Percentiles rank a stretch among this genome's conserved stretches.
These are phyloP conservation scores for Colletotrichum sp. DNA, from an alignment of 2,329 filamentous ascomycete species.

Conservation along the genomic window DNA sequence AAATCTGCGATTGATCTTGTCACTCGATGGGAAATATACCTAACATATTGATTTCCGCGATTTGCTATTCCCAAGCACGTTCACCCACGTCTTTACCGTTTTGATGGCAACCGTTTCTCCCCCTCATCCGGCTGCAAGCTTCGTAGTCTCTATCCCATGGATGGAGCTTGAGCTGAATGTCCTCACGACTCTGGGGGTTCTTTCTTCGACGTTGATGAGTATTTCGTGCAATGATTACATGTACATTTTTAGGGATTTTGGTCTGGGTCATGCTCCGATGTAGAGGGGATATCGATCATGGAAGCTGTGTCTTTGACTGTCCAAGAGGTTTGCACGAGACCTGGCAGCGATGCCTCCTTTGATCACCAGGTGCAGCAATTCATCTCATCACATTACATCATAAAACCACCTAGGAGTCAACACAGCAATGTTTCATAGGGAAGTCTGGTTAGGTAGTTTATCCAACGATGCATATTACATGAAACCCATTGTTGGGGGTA, in stretches of 20 bases:
- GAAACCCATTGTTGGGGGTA: too few relatives aligned
- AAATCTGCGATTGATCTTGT: background rate
- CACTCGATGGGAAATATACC: background rate
- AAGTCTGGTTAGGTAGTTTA: too few relatives aligned
- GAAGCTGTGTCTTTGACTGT: background rate
- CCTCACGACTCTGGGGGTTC: background rate
- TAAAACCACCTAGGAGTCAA: too few relatives aligned
- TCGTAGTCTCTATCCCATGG: background rate
- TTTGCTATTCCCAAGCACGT: background rate
- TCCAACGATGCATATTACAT: too few relatives aligned
- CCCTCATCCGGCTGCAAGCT: background rate
- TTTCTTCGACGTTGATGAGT: background rate
- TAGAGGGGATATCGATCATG: background rate
- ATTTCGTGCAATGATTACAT: background rate
- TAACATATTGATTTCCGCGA: background rate
- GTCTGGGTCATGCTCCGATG: background rate
- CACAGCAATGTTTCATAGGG: background rate
- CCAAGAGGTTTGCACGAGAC: background rate
- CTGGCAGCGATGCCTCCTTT: background rate
- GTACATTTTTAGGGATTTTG: background rate
- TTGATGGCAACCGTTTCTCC: background rate
- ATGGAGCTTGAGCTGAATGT: background rate
- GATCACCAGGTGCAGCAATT: background rate
- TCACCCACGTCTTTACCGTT: background rate
- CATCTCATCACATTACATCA: background rate